A percentile compares a stretch with the other conserved stretches of the same genome.
Evolutionary conservation across 352 stramenopile species (phyloP).

Genomic region (Globisporangium apiculatum): DNA sequence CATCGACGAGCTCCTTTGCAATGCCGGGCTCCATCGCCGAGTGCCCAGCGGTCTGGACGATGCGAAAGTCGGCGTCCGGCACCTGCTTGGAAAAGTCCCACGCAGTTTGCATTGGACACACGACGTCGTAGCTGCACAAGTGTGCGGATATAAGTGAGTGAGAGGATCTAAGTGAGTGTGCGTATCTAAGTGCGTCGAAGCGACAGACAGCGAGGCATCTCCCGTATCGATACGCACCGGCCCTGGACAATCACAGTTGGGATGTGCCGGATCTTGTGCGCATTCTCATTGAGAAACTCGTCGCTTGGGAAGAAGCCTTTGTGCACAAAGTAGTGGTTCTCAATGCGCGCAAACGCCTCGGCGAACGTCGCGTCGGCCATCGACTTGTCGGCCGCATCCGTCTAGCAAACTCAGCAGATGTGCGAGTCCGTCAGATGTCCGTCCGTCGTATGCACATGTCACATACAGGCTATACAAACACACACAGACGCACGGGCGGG

Average conservation of each 20-base stretch:
- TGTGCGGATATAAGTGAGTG: no score
- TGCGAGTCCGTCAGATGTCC: background rate
- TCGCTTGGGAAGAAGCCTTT: constrained; percentile 86
- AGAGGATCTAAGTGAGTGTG: background rate
- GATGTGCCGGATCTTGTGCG: constrained; percentile 89
- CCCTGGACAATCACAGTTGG: constrained; percentile 90
- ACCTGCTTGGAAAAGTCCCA: constrained; percentile 85
- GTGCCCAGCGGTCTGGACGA: constrained; percentile 72
- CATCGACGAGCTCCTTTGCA: constrained; percentile 57
- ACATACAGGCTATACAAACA: background rate
- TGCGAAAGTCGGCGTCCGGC: constrained; percentile 56
- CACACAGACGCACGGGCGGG: constrained; percentile 28
- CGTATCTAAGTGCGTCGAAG: background rate
- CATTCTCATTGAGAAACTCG: constrained; percentile 86
- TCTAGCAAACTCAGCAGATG: constrained; percentile 8
- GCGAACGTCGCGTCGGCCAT: constrained; percentile 80
- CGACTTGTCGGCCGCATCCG: constrained; percentile 63
- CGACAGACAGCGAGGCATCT: background rate
- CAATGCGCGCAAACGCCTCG: constrained; percentile 89
- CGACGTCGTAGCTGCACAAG: constrained; percentile 69
- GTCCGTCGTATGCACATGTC: background rate
- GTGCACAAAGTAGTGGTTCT: constrained; percentile 92
- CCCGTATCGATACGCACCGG: constrained; percentile 22
- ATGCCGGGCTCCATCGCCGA: constrained; percentile 73
- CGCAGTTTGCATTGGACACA: constrained; percentile 82